phyloP scores from a whole-genome alignment of 768 basidiomycete genomes.

The Pleurotus eryngii region DNA sequence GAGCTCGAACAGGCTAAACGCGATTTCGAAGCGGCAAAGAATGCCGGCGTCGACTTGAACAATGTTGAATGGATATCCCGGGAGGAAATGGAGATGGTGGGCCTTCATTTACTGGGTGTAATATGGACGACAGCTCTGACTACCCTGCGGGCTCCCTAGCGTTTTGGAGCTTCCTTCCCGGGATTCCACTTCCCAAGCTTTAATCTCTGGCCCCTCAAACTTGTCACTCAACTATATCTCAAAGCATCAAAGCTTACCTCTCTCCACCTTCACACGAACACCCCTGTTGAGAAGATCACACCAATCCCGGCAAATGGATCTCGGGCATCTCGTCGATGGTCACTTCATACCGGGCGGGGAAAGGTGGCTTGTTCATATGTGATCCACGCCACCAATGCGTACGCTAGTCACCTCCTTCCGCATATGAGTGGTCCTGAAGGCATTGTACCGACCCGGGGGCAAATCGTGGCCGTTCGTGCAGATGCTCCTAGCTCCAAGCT shows the following conservation, averaged over 20 bases:
- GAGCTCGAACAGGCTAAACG: conserved; percentile 34
- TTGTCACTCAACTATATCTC: conserved; percentile 65
- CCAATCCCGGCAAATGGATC: conserved; percentile 9
- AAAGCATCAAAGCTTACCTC: conserved; percentile 30
- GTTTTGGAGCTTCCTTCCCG: conserved; percentile 47
- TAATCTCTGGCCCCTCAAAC: conserved; percentile 80
- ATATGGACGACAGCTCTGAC: neutral
- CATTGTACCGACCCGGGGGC: conserved; percentile 73
- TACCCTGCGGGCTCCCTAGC: conserved; percentile 16
- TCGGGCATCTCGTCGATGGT: conserved; percentile 40
- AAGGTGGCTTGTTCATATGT: conserved; percentile 55
- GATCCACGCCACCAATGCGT: conserved; percentile 86
- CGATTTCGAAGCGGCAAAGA: conserved; percentile 52
- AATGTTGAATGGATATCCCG: conserved; percentile 43
- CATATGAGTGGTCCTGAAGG: conserved; percentile 50
- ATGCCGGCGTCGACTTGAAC: conserved; percentile 47
- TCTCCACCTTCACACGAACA: conserved; percentile 67
- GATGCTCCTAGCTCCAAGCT: conserved; percentile 34
- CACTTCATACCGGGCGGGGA: conserved; percentile 65
- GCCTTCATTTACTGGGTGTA: conserved; percentile 6
- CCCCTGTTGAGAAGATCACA: conserved; percentile 55
- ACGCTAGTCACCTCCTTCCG: conserved; percentile 75
- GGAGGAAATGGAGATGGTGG: conserved; percentile 47
- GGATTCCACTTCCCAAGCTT: conserved; percentile 49
- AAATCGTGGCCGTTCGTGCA: conserved; percentile 47